Evolutionary conservation across 345 rosid genomes (phyloP), one percentile per base, ranked within the genome.

Genomic region (Aurinia saxatilis): DNA sequence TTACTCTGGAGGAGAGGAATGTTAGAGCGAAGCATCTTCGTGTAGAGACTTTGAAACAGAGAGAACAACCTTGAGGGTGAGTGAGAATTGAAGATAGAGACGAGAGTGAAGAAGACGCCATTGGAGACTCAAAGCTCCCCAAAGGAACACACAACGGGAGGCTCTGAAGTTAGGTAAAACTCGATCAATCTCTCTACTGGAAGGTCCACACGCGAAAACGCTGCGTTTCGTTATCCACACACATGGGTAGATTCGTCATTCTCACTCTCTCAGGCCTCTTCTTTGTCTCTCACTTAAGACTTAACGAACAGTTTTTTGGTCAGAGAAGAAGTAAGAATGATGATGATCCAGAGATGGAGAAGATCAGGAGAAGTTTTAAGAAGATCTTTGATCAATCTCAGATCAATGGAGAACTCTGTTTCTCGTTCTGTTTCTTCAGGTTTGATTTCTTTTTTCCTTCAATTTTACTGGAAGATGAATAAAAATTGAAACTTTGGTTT

Each of bases 41-140:
- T 13, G 70, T 60, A 6, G 80, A 79, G 55, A 82, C 29, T 77
- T 55, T 70, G 23, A 75, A 50, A 53, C 82, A 74, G 45, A 69
- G 77, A 34, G 77, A 69, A 17, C 75, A 71, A 16, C 78, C 56
- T 38, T 75, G 76, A 48, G 77, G 79, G 29, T 77, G 75, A 37
- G 48, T 75, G 27, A 81, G 69, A 21, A 83, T 77, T 1, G 85
- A 72, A 10, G 88, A 78, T 6, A 87, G 77, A 17, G 90, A 77
- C 8, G 92, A 66, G 64, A 84, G 70, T 18, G 95, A 81, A 58
- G 88, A 83, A 57, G 97, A 86, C 88, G 88, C 88, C 58, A 72
- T 63, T 51, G 35, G 54, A 45, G 51, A 60, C 6, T 48, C 44
- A 60, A 59, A 56, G 72, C 60, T 74, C n/a, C 67, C 67, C 46